phyloP scores from a whole-genome alignment of 2,329 filamentous ascomycete genomes.

The Zasmidium cellare region DNA sequence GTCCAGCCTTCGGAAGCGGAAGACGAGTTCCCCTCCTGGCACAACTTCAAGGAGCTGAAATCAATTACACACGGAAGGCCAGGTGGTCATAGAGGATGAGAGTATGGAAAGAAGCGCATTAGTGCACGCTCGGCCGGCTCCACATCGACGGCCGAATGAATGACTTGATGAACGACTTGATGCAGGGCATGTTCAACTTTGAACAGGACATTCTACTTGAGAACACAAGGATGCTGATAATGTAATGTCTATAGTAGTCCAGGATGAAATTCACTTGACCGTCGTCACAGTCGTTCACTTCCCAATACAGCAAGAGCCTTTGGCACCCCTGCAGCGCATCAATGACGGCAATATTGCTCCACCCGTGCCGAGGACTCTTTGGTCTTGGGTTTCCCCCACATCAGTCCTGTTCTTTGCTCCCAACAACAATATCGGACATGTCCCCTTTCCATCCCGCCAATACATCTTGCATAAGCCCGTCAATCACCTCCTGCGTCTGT shows the following conservation, averaged over 20 bases:
- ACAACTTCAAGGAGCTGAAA: slow-evolving; percentile 29
- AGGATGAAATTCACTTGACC: not conserved
- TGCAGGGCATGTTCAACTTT: too few species aligned
- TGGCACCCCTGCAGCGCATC: not conserved
- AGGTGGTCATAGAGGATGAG: slow-evolving; percentile 19
- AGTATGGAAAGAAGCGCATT: not conserved
- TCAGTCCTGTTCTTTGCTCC: not conserved
- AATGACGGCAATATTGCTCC: not conserved
- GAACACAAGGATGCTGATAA: not conserved
- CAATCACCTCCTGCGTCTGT: not conserved
- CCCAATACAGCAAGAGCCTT: not conserved
- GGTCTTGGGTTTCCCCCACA: not conserved
- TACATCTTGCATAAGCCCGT: not conserved
- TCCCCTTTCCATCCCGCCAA: not conserved
- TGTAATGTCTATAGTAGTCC: not conserved
- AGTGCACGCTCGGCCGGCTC: not conserved
- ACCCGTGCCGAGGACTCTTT: not conserved
- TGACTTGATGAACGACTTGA: not conserved
- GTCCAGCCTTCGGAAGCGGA: slow-evolving; percentile 38
- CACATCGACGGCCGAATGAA: not conserved
- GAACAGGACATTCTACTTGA: too few species aligned
- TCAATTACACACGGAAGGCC: slow-evolving; percentile 23
- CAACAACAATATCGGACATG: too few species aligned
- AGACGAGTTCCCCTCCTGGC: slow-evolving; percentile 40
- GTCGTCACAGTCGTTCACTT: not conserved